Evolutionary conservation across 805 yeast species (phyloP).

Genomic region (Wickerhamomyces kurtzmanii): DNA sequence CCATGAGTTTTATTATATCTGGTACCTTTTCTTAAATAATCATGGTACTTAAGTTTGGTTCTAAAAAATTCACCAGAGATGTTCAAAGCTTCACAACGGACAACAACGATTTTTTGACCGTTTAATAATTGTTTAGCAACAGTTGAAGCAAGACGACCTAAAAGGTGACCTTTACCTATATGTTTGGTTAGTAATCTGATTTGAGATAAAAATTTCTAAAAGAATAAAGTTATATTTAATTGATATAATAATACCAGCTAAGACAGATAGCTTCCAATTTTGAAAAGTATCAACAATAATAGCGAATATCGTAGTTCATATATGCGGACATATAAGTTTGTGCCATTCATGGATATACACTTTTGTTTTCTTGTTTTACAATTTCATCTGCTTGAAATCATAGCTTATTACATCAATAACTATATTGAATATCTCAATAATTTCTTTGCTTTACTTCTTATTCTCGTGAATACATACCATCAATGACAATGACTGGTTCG

Average conservation of each 20-base stretch:
- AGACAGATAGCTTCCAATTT: no score
- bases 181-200: slow-evolving; percentile 11
- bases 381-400: no score
- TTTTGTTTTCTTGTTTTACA: no score
- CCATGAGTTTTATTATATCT: slow-evolving; percentile 98
- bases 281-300: no score
- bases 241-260: no score
- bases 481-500: slow-evolving; percentile 97
- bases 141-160: slow-evolving; percentile 98
- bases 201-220: slow-evolving; percentile 1
- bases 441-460: background rate
- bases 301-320: no score
- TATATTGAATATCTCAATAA: no score
- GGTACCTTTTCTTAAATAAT: slow-evolving; percentile 98
- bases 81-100: slow-evolving; percentile 96
- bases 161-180: slow-evolving; percentile 92
- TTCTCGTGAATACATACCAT: slow-evolving; percentile 52
- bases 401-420: no score
- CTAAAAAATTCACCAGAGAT: slow-evolving; percentile 99
- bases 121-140: slow-evolving; percentile 97
- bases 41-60: slow-evolving; percentile 99
- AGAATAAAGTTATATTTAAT: background rate
- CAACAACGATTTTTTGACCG: slow-evolving; percentile 97
- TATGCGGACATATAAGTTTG: no score
- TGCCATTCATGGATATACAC: no score